Evolutionary conservation across 1,284 basidiomycete genomes (phyloP), one percentile per base, ranked within the genome.

Genomic region (Leccinum angustisporum): DNA sequence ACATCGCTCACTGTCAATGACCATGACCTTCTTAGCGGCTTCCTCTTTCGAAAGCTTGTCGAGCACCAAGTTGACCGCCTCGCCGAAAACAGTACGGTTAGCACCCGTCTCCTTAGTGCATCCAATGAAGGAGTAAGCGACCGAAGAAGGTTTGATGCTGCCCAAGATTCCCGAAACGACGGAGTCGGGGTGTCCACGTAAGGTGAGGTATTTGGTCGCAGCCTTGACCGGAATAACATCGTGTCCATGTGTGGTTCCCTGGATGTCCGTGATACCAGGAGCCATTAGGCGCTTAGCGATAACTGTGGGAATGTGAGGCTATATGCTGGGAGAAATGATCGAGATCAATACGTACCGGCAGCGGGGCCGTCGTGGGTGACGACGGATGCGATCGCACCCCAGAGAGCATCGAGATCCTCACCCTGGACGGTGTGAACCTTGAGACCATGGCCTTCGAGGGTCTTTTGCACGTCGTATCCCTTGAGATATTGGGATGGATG

Each of bases 401-500:
- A 94, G 13, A 94, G 83, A 2, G 83, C 79, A 65, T 93, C 90
- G 56, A 94, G 73, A 69, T 94, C 84, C 75, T 94, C 92, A 48
- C 92, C 92, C 59, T 91, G 76, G 46, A 85, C 87, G 2, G 81
- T 83, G 65, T 88, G 64, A 33, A 92, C 88, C 75, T 88, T 88
- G 65, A 94, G 80, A 4, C 92, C 92, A 65, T 94, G 92, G 3
- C 92, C 92, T 64, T 83, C 78, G 34, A 94, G 82, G 0, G 91
- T 93, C 79, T 87, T 86, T 31, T 75, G 72, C 52, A 93, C 73
- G 58, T 86, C 80, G 76, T 86, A 94, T 25, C 92, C 92, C 71
- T 87, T 87, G 67, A 94, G 82, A 72, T 94, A 94, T 61, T 92
- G 76, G 16, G 90, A 92, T 3, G 92, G 92, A 71, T 94, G 92